Evolutionary conservation across 257 asterid genomes (phyloP).

Genomic region (Paraleonurus japonicus): DNA sequence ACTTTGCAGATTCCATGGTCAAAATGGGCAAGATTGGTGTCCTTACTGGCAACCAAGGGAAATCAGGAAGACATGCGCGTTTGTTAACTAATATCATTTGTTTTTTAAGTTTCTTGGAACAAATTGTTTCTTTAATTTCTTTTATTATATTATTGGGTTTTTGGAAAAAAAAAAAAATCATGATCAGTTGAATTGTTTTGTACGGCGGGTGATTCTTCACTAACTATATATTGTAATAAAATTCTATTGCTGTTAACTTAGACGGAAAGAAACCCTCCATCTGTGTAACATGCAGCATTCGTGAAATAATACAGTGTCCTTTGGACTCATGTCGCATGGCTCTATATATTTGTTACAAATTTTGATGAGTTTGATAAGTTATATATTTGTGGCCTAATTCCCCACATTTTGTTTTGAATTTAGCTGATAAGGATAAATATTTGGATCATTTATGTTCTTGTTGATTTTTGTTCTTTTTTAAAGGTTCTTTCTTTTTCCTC

Average conservation of each 20-base stretch:
- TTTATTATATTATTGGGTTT: background rate
- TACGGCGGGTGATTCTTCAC: background rate
- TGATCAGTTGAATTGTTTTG: background rate
- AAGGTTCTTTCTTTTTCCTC: too few relatives aligned
- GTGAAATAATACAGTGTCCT: too few relatives aligned
- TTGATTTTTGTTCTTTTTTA: too few relatives aligned
- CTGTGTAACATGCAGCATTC: background rate
- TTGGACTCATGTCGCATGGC: too few relatives aligned
- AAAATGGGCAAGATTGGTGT: slow-evolving; percentile 54
- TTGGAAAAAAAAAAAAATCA: background rate
- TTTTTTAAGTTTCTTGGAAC: background rate
- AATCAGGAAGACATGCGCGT: slow-evolving; percentile 45
- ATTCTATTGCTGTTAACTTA: background rate
- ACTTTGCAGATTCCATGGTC: slow-evolving; percentile 48
- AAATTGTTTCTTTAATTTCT: background rate
- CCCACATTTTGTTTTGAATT: too few relatives aligned
- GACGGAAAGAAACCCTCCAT: background rate
- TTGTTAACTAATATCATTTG: slow-evolving; percentile 29
- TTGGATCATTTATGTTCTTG: too few relatives aligned
- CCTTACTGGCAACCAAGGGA: slow-evolving; percentile 56
- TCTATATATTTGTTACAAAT: too few relatives aligned
- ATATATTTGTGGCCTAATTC: too few relatives aligned
- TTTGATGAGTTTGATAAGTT: too few relatives aligned
- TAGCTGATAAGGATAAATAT: too few relatives aligned
- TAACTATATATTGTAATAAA: background rate